Base-by-base conservation (phyloP, 2,329 filamentous ascomycete species). In the Scedosporium dehoogii region DNA sequence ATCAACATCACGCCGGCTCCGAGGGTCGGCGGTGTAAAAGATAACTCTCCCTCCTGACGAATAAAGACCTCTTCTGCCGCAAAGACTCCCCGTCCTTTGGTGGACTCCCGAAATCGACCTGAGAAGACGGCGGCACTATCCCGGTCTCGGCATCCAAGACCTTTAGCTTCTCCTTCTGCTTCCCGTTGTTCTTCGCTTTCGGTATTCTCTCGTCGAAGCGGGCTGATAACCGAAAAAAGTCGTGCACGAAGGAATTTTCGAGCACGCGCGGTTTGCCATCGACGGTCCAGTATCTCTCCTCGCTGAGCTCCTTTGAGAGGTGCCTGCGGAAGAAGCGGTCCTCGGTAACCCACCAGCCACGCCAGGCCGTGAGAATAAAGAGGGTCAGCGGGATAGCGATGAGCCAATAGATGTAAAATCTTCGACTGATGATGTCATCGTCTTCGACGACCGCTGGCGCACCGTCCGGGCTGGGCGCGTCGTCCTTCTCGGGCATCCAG, bases 341-440 rank as follows among this genome's bases (percentile, higher is more conserved):
- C 66, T 79, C 77, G 9, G 70, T 73, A 1, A 79, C 77, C 77
- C 77, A 79, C 77, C 77, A 79, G 1, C 74, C 75, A 4, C 77
- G 75, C 77, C 77, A 79, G 10, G 67, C 63, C 21, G 72, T 68
- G 7, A 79, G 69, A 51, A 79, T 79, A 53, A 75, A 59, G 38
- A 78, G 63, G 0, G 77, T 79, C 12, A 79, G 67, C 0, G 77
- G 77, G 21, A 79, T 70, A 0, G 74, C 75, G 44, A 77, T 73
- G 3, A 74, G 73, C 77, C 77, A 79, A 68, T 79, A 79, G 33
- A 78, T 72, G 76, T 75, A 79, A 62, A 79, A 79, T 4, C 73
- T 72, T 9, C 71, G 70, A 63, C 76, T 75, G 9, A 79, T 71
- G 1, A 74, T 68, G 58, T 70, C 70, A 16, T 64, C 68, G 21